These are phyloP conservation scores for Botryotinia narcissicola DNA, from an alignment of 2,329 filamentous ascomycete genomes.

Conservation along the genomic window DNA sequence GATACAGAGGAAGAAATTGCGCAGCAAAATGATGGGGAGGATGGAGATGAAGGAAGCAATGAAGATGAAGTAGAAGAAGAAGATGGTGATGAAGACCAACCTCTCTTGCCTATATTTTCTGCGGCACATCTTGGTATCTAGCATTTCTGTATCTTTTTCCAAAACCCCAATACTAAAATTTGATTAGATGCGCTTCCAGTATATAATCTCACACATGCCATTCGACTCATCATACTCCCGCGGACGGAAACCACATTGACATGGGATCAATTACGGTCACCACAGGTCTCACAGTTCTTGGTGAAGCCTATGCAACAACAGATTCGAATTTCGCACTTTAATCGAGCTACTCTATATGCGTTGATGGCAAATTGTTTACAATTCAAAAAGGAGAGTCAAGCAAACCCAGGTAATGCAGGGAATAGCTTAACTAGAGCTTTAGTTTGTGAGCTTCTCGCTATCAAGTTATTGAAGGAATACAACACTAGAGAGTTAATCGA, in stretches of 20 bases:
- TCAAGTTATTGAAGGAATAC: conserved; percentile 88
- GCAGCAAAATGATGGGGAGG: conserved; percentile 31
- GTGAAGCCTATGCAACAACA: conserved; percentile 94
- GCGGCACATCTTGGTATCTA: conserved; percentile 68
- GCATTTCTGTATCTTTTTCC: conserved; percentile 2
- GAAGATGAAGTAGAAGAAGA: conserved; percentile 44
- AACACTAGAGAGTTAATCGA: conserved; percentile 87
- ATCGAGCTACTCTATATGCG: conserved; percentile 81
- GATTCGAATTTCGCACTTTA: conserved; percentile 79
- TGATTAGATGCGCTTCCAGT: conserved; percentile 75
- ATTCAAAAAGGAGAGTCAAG: conserved; percentile 82
- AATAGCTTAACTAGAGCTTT: conserved; percentile 80
- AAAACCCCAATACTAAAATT: conserved; percentile 31
- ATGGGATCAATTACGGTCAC: conserved; percentile 94
- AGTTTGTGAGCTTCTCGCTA: conserved; percentile 85
- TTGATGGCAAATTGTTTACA: conserved; percentile 92
- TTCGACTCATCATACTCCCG: conserved; percentile 78
- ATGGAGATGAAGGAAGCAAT: conserved; percentile 40
- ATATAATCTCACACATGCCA: conserved; percentile 86
- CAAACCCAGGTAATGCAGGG: conserved; percentile 79
- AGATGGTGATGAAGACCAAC: conserved; percentile 43
- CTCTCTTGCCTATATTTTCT: conserved; percentile 75
- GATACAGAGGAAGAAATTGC: conserved; percentile 32
- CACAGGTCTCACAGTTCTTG: conserved; percentile 92
- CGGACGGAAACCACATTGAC: conserved; percentile 88